A percentile compares a stretch with the other conserved stretches of the same genome.
phyloP scores from a whole-genome alignment of 2,329 filamentous ascomycete genomes.

The Domatiomyces catenatus region DNA sequence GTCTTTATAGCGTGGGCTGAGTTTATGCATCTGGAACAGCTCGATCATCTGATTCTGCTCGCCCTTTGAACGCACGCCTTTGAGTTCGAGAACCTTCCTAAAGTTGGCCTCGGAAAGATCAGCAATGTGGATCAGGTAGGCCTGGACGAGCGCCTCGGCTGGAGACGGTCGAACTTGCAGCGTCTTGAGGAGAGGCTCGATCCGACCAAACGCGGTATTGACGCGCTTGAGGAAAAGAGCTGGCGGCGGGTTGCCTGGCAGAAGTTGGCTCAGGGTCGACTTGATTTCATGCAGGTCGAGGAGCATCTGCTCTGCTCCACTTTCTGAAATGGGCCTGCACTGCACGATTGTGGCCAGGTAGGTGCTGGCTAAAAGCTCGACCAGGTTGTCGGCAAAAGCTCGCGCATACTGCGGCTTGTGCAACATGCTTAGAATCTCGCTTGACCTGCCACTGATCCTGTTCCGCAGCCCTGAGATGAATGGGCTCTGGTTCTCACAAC shows the following conservation, averaged over 20 bases:
- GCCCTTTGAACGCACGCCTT: constrained; percentile 64
- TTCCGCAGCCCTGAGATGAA: constrained; percentile 73
- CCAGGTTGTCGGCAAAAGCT: constrained; percentile 90
- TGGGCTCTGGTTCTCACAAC: constrained; percentile 79
- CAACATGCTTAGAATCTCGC: constrained; percentile 60
- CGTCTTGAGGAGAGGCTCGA: constrained; percentile 89
- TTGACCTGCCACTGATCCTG: constrained; percentile 54
- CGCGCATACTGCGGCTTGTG: constrained; percentile 87
- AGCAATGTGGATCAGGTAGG: constrained; percentile 91
- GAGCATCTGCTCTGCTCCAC: constrained; percentile 94
- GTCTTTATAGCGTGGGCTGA: constrained; percentile 45
- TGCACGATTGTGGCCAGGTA: constrained; percentile 77
- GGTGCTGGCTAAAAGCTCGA: constrained; percentile 64
- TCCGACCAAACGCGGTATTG: constrained; percentile 64
- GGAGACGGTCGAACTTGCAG: constrained; percentile 85
- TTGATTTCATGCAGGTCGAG: constrained; percentile 86
- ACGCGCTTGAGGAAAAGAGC: constrained; percentile 70
- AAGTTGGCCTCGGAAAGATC: constrained; percentile 92
- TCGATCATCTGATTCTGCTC: constrained; percentile 76
- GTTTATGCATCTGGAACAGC: constrained; percentile 74
- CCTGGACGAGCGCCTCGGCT: constrained; percentile 85
- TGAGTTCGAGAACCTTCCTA: constrained; percentile 87
- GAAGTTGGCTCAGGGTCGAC: constrained; percentile 57
- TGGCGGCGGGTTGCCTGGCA: constrained; percentile 45
- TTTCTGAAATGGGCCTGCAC: constrained; percentile 81